Percentiles rank a stretch among this genome's conserved stretches.
phyloP scores from a whole-genome alignment of 2,329 filamentous ascomycete species.

The Trichoderma semiorbis region DNA sequence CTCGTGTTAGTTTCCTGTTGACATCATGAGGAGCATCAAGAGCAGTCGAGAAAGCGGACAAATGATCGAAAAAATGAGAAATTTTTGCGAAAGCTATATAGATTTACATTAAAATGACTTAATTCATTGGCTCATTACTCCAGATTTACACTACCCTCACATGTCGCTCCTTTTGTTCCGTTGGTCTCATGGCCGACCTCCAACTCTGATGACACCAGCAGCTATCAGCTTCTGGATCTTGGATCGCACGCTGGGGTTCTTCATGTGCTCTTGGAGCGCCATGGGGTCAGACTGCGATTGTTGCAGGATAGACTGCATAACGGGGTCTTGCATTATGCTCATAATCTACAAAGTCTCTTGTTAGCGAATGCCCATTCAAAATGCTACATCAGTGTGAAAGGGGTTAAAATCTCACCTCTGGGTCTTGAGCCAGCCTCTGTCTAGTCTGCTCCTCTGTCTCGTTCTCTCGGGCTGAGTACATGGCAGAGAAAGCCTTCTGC shows the following conservation, averaged over 20 bases:
- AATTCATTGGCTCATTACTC: conserved; percentile 14
- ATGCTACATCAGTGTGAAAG: neutral
- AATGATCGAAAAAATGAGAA: neutral
- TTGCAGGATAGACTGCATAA: conserved; percentile 97
- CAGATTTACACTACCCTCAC: neutral
- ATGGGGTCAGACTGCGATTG: conserved; percentile 92
- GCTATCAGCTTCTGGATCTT: conserved; percentile 96
- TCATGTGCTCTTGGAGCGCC: conserved; percentile 95
- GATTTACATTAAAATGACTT: neutral
- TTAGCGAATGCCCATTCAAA: neutral
- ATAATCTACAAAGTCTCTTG: conserved; percentile 59
- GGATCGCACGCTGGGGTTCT: conserved; percentile 75
- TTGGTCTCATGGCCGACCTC: conserved; percentile 32
- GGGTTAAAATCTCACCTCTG: conserved; percentile 63
- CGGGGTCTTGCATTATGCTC: conserved; percentile 85
- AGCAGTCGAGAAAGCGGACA: neutral
- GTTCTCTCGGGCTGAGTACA: conserved; percentile 86
- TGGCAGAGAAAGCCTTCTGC: conserved; percentile 85
- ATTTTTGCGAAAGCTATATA: neutral
- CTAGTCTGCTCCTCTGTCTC: conserved; percentile 96
- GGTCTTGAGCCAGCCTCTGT: conserved; percentile 84
- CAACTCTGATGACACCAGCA: conserved; percentile 84
- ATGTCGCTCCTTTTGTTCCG: neutral
- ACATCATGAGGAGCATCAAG: neutral
- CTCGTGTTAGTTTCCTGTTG: neutral